Conservation (phyloP, 1,139 yeast genomes). For the Saccharomyces hybrid region DNA sequence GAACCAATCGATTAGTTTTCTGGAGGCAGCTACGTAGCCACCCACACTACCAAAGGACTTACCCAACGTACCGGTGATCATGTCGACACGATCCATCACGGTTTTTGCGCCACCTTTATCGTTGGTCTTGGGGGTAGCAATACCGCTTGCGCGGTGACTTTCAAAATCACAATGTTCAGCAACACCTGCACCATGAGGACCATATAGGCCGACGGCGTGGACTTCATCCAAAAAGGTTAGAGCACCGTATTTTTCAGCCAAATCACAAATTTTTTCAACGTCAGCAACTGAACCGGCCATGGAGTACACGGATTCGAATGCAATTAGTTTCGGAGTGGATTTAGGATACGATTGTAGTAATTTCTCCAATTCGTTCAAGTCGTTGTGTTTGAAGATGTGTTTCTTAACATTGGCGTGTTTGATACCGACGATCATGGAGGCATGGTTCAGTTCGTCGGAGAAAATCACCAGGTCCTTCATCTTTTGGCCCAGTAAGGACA, state of each 20-base stretch:
- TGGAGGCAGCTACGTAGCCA: constrained; percentile 90
- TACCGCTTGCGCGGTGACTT: constrained; percentile 63
- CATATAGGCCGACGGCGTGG: constrained; percentile 98
- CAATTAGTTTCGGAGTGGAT: constrained; percentile 84
- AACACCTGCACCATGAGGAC: constrained; percentile 99
- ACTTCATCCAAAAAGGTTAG: constrained; percentile 95
- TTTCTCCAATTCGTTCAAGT: constrained; percentile 71
- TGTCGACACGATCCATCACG: constrained; percentile 84
- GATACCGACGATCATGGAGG: constrained; percentile 95
- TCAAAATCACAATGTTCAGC: constrained; percentile 93
- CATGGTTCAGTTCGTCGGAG: constrained; percentile 90
- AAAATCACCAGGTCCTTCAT: constrained; percentile 84
- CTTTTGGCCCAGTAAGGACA: constrained; percentile 84
- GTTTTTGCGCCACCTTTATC: constrained; percentile 34
- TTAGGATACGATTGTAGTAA: constrained; percentile 73
- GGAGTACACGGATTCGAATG: constrained; percentile 93
- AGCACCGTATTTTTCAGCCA: constrained; percentile 97
- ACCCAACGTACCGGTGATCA: constrained; percentile 95
- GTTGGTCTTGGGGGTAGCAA: constrained; percentile 38
- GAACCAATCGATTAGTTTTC: constrained; percentile 82
- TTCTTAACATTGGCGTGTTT: constrained; percentile 86
- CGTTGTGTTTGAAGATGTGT: constrained; percentile 87
- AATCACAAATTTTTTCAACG: constrained; percentile 82
- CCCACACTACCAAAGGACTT: constrained; percentile 97
- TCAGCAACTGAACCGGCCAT: constrained; percentile 98